Evolutionary conservation across 331 rosid species (phyloP), one percentile per base, ranked within the genome.

Genomic region (Malus hybrid): DNA sequence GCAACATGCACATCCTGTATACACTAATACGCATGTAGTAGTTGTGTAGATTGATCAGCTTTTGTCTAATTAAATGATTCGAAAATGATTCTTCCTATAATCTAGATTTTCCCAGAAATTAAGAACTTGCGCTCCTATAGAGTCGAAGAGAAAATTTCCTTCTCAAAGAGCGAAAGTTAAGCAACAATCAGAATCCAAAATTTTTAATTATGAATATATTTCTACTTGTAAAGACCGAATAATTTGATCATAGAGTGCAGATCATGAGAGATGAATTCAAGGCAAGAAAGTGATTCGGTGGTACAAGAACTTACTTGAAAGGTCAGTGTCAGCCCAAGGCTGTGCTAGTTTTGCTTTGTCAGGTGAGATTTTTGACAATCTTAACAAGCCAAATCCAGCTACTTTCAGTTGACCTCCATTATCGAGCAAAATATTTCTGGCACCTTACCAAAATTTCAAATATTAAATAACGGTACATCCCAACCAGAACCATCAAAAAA

Each of bases 351-450:
- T 86, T 77, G 91, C 96, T 82, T 80, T 83, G 80, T 87, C 93
- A 72, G 90, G 84, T 72, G 98, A 85, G 60, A 90, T 75, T 59
- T 80, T 85, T 5, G 91, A 90, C 81, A 92, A 77, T 57, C 86
- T 82, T 74, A 85, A 81, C 82, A 83, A 82, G 67, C 99, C 99
- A 76, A 95, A 95, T 80, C 99, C 99, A 75, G 96, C 87, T 68
- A 95, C 83, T 85, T 95, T 95, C 87, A 89, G 70, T 68, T 90
- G 97, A 70, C 97, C 96, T 82, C 99, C 99, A 89, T 71, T 92
- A 87, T 95, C 97, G 88, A 92, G 94, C 96, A 95, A 95, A 89
- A 95, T 88, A 88, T 95, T 95, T 92, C 99, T 95, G 97, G 97
- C 98, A 95, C 98, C 98, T 95, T 95, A 90, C 91, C 90, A 75